Conservation (phyloP, 2,329 filamentous ascomycete genomes). For the Apiospora rasikravindrae region DNA sequence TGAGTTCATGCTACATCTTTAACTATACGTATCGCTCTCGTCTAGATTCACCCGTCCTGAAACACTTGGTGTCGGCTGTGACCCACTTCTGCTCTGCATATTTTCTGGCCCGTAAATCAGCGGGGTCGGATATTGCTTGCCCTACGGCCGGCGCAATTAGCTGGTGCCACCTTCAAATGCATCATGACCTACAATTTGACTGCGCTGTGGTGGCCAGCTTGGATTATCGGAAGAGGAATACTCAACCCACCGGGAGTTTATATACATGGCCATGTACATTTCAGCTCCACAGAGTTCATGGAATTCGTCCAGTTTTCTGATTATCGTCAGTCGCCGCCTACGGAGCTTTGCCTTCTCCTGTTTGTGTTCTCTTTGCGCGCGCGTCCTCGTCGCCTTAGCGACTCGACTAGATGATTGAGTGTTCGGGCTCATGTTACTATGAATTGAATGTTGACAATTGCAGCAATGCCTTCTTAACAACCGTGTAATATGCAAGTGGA, state of each 20-base stretch:
- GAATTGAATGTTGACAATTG: not conserved
- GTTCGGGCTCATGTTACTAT: not conserved
- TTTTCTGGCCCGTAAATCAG: not conserved
- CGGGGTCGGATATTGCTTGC: slow-evolving; percentile 1
- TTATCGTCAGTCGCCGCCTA: slow-evolving; percentile 2
- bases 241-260: slow-evolving; percentile 1
- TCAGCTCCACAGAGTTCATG: slow-evolving; percentile 7
- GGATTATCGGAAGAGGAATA: not conserved
- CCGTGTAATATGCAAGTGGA: not conserved
- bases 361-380: slow-evolving; percentile 11
- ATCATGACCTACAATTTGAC: not conserved
- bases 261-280: slow-evolving; percentile 3
- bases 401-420: not conserved
- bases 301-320: slow-evolving; percentile 15
- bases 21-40: not conserved
- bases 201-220: not conserved
- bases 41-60: not conserved
- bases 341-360: slow-evolving; percentile 8
- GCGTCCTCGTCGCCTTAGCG: not conserved
- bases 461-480: not conserved
- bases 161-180: not conserved
- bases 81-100: not conserved
- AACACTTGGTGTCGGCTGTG: not conserved
- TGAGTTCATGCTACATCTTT: not conserved
- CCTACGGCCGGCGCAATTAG: not conserved